Base-by-base conservation (phyloP, 495 filamentous ascomycete species). In the Massariosphaeria phaeospora region DNA sequence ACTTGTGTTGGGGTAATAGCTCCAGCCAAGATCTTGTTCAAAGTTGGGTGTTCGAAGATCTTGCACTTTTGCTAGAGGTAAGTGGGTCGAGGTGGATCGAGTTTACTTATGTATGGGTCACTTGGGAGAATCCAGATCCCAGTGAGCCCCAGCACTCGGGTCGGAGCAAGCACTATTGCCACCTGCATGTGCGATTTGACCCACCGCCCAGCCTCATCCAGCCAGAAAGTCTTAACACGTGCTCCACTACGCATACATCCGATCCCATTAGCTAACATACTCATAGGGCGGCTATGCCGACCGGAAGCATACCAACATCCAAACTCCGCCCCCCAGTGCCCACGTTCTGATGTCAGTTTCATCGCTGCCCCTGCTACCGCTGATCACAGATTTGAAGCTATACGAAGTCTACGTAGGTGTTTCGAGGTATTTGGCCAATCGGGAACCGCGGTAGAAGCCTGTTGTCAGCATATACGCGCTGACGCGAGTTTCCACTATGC, bases 71-170 rank as follows among this genome's bases (percentile, higher is more conserved):
- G n/a, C n/a, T n/a, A n/a, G 51, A 42, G 17, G 27, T 12, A n/a
- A 20, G 29, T 33, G 29, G 30, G 15, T 12, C 11, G 15, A 42
- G 18, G 17, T 11, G 20, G 54, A 35, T 50, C 45, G 43, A 39
- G 54, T 45, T 23, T 38, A 49, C 39, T 57, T 57, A 57, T 57
- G 54, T 50, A 50, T 20, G 20, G 45, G 42, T 41, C 38, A 6
- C 44, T n/a, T 30, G 49, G 36, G 24, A 49, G 26, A 26, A 40
- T 24, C 31, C 23, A 35, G 39, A 12, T 30, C 5, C 46, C n/a
- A 5, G 25, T 29, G 43, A 47, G 42, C 35, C 35, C 13, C 24
- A 38, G 47, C 29, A 55, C 52, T 55, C 42, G 52, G 52, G 43
- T 55, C 52, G 39, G 21, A 21, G 4, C 39, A 12, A 11, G 39